Base-by-base conservation (phyloP, 805 yeast species). In the Candida sphagnicola region DNA sequence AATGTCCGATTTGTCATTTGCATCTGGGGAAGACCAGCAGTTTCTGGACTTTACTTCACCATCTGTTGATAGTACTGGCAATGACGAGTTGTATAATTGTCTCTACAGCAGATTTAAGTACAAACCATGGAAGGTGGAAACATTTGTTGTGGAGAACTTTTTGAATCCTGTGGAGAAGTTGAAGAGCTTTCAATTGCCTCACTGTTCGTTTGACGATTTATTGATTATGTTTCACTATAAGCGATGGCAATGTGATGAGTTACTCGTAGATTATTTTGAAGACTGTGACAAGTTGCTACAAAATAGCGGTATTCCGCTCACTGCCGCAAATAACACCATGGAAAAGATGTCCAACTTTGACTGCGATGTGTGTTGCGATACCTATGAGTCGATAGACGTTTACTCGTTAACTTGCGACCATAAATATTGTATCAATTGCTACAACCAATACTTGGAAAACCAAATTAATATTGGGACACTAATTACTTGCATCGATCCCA, bases 351-450 rank as follows among this genome's bases (percentile, higher is more conserved):
- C 10, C 8, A 39, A 49, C 34, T 76, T 69, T 45, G 44, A 56
- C 18, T 88, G 96, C 55, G 50, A 59, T 12, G 80, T 90, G n/a
- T 90, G 96, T 59, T 85, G 87, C 56, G 83, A 82, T 16, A 74
- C 73, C 0, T 66, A 64, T 18, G 52, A 53, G 0, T 43, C 44
- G 1, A 39, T 62, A 23, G 37, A 42, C 6, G 59, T 64, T 2
- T 85, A 78, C 49, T 59, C 72, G 2, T 57, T 87, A 13, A 70
- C 70, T 12, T 93, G 98, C 58, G 72, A 70, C 6, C 96, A 91
- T 57, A 67, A 64, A 37, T 84, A 68, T 48, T 93, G 99, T 55
- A 48, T 66, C 2, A 64, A 62, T 10, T 91, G 99, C 57, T 90
- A 83, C 56, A 53, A 62, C 12, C 69, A 68, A 24, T 90, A 87